These are phyloP conservation scores for Chloranthus sessilifolius DNA, from an alignment of 164 flowering plant species.

Conservation along the genomic window DNA sequence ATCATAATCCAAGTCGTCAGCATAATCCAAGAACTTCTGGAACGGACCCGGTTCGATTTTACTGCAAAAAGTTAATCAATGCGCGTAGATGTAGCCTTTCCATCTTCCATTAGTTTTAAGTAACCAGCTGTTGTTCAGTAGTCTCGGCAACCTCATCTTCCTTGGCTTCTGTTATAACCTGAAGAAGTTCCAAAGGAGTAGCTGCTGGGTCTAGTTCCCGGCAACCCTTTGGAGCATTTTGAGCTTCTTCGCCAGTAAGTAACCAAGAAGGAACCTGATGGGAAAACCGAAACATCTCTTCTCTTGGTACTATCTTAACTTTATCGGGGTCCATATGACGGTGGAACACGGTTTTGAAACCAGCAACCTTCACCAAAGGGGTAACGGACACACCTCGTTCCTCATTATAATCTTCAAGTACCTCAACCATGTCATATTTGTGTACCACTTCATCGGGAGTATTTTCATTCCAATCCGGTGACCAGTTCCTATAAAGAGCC, in stretches of 20 bases:
- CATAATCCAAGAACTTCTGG: too few species aligned
- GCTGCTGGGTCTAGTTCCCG: constrained; percentile 99
- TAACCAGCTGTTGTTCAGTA: too few species aligned
- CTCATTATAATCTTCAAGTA: constrained; percentile 69
- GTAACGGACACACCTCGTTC: constrained; percentile 59
- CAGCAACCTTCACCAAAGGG: constrained; percentile 57
- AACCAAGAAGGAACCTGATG: constrained; percentile 89
- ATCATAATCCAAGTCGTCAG: too few species aligned
- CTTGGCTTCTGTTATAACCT: constrained; percentile 23
- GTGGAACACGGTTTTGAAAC: constrained; percentile 78
- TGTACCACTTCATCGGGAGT: constrained; percentile 68
- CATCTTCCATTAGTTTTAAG: too few species aligned
- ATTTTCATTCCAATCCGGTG: constrained; percentile 57
- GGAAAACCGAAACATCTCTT: constrained; percentile 85
- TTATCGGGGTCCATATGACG: constrained; percentile 48
- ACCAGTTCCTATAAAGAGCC: constrained; percentile 90
- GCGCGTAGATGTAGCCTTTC: too few species aligned
- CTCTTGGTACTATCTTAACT: constrained; percentile 51
- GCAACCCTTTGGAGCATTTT: constrained; percentile 67
- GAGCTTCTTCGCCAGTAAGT: constrained; percentile 39
- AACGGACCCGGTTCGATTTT: too few species aligned
- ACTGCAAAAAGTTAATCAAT: too few species aligned
- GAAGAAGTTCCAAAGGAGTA: constrained; percentile 76
- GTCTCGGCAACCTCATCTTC: too few species aligned
- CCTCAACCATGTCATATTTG: constrained; percentile 89